Percentiles rank a stretch among this genome's conserved stretches.
These are phyloP conservation scores for Theileria luwenshuni DNA, from an alignment of 169 alveolate species.

Conservation along the genomic window DNA sequence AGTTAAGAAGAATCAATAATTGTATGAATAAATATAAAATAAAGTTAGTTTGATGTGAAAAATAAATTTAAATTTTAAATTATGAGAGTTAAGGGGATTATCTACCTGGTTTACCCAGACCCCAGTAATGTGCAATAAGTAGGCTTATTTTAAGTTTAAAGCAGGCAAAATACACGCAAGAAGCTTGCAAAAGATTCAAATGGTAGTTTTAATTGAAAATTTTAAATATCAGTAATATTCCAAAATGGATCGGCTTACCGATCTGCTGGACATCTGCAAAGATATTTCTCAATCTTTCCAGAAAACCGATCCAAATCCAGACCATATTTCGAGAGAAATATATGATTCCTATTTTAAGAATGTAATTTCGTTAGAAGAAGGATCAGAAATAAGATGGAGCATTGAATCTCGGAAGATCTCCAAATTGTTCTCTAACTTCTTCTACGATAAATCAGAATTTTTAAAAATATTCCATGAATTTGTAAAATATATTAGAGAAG, in stretches of 20 bases:
- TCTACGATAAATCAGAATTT: conserved; percentile 28
- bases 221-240: too few species aligned
- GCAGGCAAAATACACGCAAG: neutral
- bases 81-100: neutral
- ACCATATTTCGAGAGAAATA: too few species aligned
- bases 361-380: neutral
- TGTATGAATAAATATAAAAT: too few species aligned
- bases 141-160: neutral
- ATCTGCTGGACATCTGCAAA: neutral
- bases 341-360: too few species aligned
- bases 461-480: conserved; percentile 1
- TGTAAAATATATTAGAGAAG: neutral
- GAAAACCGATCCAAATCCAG: too few species aligned
- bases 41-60: too few species aligned
- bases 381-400: neutral
- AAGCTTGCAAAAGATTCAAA: neutral
- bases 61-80: conserved; percentile 18
- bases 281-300: neutral
- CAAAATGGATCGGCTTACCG: neutral
- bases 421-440: conserved; percentile 19
- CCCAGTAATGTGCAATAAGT: neutral
- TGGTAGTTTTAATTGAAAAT: neutral
- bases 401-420: conserved; percentile 5
- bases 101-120: neutral
- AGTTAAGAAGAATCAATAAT: too few species aligned